Percentiles rank a stretch among this genome's conserved stretches.
These are phyloP conservation scores for Macrocybe gigantea DNA, from an alignment of 768 basidiomycete genomes.

Conservation along the genomic window DNA sequence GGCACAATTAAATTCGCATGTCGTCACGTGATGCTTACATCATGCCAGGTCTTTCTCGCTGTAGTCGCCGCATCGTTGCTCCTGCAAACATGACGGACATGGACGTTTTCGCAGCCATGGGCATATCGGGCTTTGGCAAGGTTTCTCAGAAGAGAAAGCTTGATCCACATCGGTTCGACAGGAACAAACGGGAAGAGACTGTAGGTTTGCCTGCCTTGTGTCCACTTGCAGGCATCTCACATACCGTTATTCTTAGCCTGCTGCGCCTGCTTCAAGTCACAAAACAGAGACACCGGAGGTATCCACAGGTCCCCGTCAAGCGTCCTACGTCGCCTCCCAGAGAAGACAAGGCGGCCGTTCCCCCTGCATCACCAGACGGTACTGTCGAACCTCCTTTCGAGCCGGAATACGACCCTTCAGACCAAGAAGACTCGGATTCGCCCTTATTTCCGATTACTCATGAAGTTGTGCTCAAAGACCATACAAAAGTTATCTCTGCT, in stretches of 20 bases:
- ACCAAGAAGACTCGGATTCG: slow-evolving; percentile 34
- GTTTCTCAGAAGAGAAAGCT: slow-evolving; percentile 56
- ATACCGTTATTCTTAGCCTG: neutral
- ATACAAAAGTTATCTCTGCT: slow-evolving; percentile 92
- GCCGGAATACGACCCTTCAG: slow-evolving; percentile 57
- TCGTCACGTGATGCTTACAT: neutral
- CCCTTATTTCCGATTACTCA: slow-evolving; percentile 83
- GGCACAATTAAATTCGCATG: neutral
- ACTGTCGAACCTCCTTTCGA: slow-evolving; percentile 24
- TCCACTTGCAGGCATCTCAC: neutral
- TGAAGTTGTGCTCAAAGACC: slow-evolving; percentile 90
- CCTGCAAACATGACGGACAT: slow-evolving; percentile 35
- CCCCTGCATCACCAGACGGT: slow-evolving; percentile 11
- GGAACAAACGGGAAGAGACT: slow-evolving; percentile 58
- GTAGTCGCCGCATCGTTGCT: neutral
- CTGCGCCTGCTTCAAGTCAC: slow-evolving; percentile 1
- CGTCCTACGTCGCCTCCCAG: neutral
- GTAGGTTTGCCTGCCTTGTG: slow-evolving; percentile 12
- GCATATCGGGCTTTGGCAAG: slow-evolving; percentile 82
- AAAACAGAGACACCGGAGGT: no score
- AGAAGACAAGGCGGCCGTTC: slow-evolving; percentile 9
- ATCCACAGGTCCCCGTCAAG: neutral
- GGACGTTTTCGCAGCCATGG: slow-evolving; percentile 79
- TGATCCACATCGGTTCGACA: slow-evolving; percentile 76
- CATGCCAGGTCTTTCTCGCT: neutral